Base-by-base conservation (phyloP, 177 flowering plant species). In the Viscum album region DNA sequence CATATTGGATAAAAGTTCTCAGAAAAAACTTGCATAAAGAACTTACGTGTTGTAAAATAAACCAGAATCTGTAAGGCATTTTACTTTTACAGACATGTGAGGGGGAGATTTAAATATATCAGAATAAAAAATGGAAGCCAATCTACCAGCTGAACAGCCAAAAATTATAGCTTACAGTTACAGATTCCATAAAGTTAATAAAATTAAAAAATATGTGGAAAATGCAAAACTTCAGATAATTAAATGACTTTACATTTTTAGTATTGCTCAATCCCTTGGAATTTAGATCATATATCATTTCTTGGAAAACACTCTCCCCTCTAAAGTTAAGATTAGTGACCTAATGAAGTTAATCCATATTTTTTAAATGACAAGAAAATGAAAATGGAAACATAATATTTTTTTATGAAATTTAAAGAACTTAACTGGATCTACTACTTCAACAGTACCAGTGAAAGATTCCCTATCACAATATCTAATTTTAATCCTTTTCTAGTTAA, bases 381-480 rank as follows among this genome's bases (percentile, higher is more conserved):
- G 2, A 7, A n/a, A 54, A 5, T 5, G 29, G 7, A 45, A 19
- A 15, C 17, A 2, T 45, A 19, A 5, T 45, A 15, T 45, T 15
- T 45, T n/a, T 45, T 24, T 2, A 13, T 21, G 52, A 15, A 15
- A 45, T 54, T 8, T n/a, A 31, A 26, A 54, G 8, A 26, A 28
- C 91, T 83, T 72, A 92, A n/a, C 99, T 21, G 91, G 91, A 78
- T 92, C 64, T 19, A 95, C 97, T 10, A 79, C 84, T 75, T 89
- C 87, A 7, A 89, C 87, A 75, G 92, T 95, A 26, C 99, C 99
- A 0, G 99, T 92, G 72, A 88, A 95, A 28, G 99, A 95, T 39
- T 94, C 72, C 19, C 99, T 97, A 78, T 95, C 99, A 68, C 97
- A 95, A 75, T 95, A 95, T 43, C 96, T 79, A 58, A 95, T 80